Conservation (phyloP, 768 basidiomycete genomes). For the Termitomyces sp. region DNA sequence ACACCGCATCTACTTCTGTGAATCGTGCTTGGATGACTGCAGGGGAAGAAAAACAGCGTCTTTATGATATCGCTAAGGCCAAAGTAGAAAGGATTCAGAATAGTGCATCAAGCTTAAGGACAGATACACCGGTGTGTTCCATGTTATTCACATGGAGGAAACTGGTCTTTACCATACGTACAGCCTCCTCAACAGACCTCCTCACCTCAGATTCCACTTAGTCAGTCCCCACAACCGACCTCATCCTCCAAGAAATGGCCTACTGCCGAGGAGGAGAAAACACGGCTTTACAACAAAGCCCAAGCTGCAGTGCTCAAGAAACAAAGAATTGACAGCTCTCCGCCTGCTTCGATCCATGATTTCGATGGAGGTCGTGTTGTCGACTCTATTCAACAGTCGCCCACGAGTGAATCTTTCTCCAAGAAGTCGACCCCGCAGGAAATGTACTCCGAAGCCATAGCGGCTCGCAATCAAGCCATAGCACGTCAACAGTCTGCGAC, state of each 20-base stretch:
- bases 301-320: constrained; percentile 53
- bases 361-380: constrained; percentile 11
- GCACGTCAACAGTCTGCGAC: constrained; percentile 10
- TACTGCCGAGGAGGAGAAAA: constrained; percentile 74
- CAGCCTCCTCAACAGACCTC: constrained; percentile 19
- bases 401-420: constrained; percentile 11
- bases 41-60: constrained; percentile 58
- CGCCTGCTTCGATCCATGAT: constrained; percentile 19
- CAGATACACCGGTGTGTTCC: constrained; percentile 25
- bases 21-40: constrained; percentile 43
- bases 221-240: constrained; percentile 15
- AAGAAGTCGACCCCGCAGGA: constrained; percentile 8
- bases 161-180: not conserved
- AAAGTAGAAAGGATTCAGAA: constrained; percentile 51
- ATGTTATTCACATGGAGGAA: not conserved
- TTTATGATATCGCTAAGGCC: constrained; percentile 60
- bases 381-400: constrained; percentile 9
- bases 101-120: constrained; percentile 10
- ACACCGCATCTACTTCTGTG: constrained; percentile 3
- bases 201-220: constrained; percentile 8
- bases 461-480: constrained; percentile 19
- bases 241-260: constrained; percentile 36
- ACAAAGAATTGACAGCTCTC: constrained; percentile 35
- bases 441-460: constrained; percentile 24
- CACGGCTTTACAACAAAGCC: constrained; percentile 61